phyloP scores from a whole-genome alignment of 1,284 basidiomycete genomes.

The Tetrapyrgos nigripes region DNA sequence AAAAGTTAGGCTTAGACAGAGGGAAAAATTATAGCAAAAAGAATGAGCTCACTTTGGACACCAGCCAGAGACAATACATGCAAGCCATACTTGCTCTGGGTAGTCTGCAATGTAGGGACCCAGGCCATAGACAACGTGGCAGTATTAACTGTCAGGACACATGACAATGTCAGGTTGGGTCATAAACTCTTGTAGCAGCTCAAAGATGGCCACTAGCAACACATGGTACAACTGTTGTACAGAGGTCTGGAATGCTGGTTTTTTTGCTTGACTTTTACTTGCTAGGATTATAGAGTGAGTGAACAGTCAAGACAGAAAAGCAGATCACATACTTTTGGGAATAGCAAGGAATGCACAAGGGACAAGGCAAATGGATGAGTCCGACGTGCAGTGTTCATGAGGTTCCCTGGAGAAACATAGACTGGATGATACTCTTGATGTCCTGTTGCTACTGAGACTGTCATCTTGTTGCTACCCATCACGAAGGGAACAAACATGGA shows the following conservation, averaged over 20 bases:
- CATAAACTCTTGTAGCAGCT: constrained; percentile 13
- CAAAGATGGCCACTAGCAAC: constrained; percentile 14
- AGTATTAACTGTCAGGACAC: constrained; percentile 21
- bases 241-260: constrained; percentile 23
- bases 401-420: constrained; percentile 31
- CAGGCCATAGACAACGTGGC: constrained; percentile 15
- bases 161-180: constrained; percentile 12
- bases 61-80: constrained; percentile 19
- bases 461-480: constrained; percentile 42
- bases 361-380: constrained; percentile 26
- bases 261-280: constrained; percentile 21
- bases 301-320: constrained; percentile 3
- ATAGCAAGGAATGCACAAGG: constrained; percentile 30
- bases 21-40: background rate
- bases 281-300: constrained; percentile 13
- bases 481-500: constrained; percentile 37
- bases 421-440: constrained; percentile 37
- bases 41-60: constrained; percentile 18
- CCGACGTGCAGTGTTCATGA: constrained; percentile 24
- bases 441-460: constrained; percentile 38
- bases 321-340: constrained; percentile 27
- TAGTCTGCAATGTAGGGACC: constrained; percentile 25
- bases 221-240: constrained; percentile 17
- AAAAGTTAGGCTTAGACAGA: background rate
- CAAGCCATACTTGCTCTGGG: constrained; percentile 19